Evolutionary conservation across 495 filamentous ascomycete species (phyloP), one percentile per base, ranked within the genome.

Genomic region (Penicillium cataractarum): DNA sequence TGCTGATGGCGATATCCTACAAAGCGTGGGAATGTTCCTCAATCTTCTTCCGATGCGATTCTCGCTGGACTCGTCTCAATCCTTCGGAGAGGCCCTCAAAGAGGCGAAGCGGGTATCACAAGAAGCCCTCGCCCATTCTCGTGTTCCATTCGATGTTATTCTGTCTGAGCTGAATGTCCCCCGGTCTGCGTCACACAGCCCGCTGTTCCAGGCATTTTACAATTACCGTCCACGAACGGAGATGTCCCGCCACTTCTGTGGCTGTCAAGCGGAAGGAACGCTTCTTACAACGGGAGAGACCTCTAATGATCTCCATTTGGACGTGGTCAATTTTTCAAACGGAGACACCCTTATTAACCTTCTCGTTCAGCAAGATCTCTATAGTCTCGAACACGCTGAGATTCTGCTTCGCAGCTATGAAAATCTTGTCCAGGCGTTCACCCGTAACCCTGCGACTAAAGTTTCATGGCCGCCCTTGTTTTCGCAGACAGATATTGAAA

Each of bases 11-110:
- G 69, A 70, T 8, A 37, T 76, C 2, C 33, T 71, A n/a, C 54
- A 0, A 4, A 78, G 58, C 13, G 63, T 86, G 17, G 79, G 85
- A 9, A 56, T 76, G 31, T 64, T 80, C 74, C 35, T 84, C 9
- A 85, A 88, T 55, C 57, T 85, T 2, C 69, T 87, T 0, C 73
- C 84, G 0, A 32, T 86, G 3, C 71, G 69, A 2, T 76, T 82
- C 65, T 60, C 64, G 2, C 35, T 32, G 0, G 27, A 63, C 6
- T 21, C 42, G 3, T 52, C 46, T 21, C 63, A 69, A 37, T 61
- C 58, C 0, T 74, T 74, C 27, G 52, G 42, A 0, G 64, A 69
- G 13, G 31, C 55, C 3, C 19, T 73, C 3, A 60, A 60, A 9
- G 58, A 64, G 8, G 56, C 71, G 10, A 65, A 69, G 1, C 60